Base-by-base conservation (phyloP, 345 rosid species). In the Durio zibethinus region DNA sequence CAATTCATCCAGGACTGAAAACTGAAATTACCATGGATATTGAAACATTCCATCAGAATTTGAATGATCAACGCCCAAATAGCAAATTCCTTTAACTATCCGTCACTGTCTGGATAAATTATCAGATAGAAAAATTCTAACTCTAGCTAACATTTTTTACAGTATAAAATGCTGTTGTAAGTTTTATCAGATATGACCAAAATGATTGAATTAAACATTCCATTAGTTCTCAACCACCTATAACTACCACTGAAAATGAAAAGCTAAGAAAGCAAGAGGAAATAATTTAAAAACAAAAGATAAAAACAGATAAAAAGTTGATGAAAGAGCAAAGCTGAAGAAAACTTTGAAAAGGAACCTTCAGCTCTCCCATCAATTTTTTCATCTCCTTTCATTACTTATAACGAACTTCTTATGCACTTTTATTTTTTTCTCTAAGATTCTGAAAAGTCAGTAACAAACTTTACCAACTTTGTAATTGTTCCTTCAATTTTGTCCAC, bases 381-480 rank as follows among this genome's bases (percentile, higher is more conserved):
- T 25, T 38, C 1, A 5, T 35, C 47, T 16, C 1, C 18, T 7
- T 7, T 33, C 52, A 62, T 74, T 59, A 56, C 29, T 64, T 52
- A 36, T 21, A 52, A 56, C 67, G 35, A 76, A 35, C 36, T 74
- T 25, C 18, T 45, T 1, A 27, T 36, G 31, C n/a, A 14, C 21
- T 47, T 4, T 12, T 33, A 15, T 35, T 73, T 50, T 5, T 15
- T n/a, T 59, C 9, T 45, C 21, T 16, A 79, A 64, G 69, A 81
- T 77, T 71, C 78, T 68, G 14, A 76, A 42, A 82, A 80, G 87
- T 84, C 89, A 83, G 77, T 75, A 86, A 85, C 90, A 82, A 87
- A 85, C 90, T 74, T 35, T 70, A 86, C 91, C 91, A 76, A 83
- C 84, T 71, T 64, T 35, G 64, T 61, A n/a, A 72, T 74, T 76